Percentiles rank a stretch among this genome's conserved stretches.
phyloP scores from a whole-genome alignment of 2,329 filamentous ascomycete genomes.

The Penicillium sp. region DNA sequence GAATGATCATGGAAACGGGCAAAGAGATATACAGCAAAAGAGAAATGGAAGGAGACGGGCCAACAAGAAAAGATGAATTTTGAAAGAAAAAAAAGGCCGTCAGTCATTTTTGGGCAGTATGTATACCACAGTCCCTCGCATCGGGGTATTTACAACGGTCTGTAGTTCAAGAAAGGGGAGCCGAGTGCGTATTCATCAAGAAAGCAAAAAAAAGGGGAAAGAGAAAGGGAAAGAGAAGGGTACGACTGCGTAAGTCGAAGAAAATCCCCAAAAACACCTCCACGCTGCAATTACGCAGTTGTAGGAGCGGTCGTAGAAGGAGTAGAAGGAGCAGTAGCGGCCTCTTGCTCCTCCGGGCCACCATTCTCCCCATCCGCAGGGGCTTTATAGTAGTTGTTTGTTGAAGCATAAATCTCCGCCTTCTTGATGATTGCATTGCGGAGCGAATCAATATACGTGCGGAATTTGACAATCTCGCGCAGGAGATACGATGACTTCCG shows the following conservation, averaged over 20 bases:
- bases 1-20: not conserved
- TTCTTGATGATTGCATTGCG: conserved; percentile 70
- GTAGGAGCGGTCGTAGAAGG: not conserved
- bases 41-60: conserved; percentile 1
- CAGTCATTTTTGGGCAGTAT: conserved; percentile 12
- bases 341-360: not conserved
- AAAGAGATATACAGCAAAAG: conserved; percentile 12
- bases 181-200: not conserved
- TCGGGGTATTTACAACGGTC: conserved; percentile 19
- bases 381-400: not conserved
- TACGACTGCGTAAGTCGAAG: not conserved
- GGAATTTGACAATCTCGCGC: conserved; percentile 93
- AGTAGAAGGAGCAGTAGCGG: not conserved
- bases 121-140: conserved; percentile 5
- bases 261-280: not conserved
- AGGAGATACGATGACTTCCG: conserved; percentile 89
- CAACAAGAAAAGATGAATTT: conserved; percentile 2
- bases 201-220: not conserved
- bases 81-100: conserved; percentile 3
- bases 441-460: conserved; percentile 88
- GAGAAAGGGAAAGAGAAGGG: too few relatives aligned
- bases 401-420: conserved; percentile 60
- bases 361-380: not conserved
- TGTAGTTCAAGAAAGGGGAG: not conserved
- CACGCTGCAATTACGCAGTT: not conserved